Percentiles rank a stretch among this genome's conserved stretches.
Evolutionary conservation across 176 grass and related monocot genomes (phyloP).

Genomic region (Olyra latifolia): DNA sequence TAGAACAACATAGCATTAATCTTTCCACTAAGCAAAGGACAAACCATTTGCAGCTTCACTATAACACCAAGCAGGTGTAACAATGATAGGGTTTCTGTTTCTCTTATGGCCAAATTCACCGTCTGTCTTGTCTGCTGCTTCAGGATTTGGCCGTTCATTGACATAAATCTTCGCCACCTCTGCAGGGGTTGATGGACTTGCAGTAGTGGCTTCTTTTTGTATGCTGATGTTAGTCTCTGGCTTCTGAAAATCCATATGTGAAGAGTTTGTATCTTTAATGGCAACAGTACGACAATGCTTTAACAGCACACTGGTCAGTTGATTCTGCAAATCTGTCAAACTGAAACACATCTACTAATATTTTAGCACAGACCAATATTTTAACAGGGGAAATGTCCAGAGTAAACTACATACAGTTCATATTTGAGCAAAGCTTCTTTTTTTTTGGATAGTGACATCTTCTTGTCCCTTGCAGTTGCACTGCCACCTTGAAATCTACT

Average conservation of each 20-base stretch:
- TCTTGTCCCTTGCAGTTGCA: conserved; percentile 52
- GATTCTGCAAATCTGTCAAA: conserved; percentile 98
- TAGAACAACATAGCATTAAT: conserved; percentile 29
- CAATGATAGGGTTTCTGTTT: conserved; percentile 87
- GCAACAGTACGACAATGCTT: conserved; percentile 60
- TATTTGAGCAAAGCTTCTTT: conserved; percentile 97
- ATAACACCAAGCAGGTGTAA: conserved; percentile 95
- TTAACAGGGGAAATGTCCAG: conserved; percentile 34
- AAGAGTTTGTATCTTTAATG: conserved; percentile 40
- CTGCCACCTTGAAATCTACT: conserved; percentile 47
- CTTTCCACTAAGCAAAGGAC: conserved; percentile 28
- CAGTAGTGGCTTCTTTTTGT: conserved; percentile 35
- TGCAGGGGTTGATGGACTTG: conserved; percentile 39
- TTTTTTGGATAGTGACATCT: conserved; percentile 74
- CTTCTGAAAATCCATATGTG: conserved; percentile 44
- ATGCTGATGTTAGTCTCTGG: conserved; percentile 38
- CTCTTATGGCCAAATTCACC: conserved; percentile 68
- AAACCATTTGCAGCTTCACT: conserved; percentile 76
- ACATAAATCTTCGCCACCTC: conserved; percentile 48
- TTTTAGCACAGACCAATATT: conserved; percentile 33
- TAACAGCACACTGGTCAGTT: conserved; percentile 64
- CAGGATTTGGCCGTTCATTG: conserved; percentile 51
- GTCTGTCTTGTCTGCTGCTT: conserved; percentile 24
- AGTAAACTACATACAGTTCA: conserved; percentile 69
- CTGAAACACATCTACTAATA: conserved; percentile 54